Conservation (phyloP, 805 yeast species). For the Danielia reshetovae region DNA sequence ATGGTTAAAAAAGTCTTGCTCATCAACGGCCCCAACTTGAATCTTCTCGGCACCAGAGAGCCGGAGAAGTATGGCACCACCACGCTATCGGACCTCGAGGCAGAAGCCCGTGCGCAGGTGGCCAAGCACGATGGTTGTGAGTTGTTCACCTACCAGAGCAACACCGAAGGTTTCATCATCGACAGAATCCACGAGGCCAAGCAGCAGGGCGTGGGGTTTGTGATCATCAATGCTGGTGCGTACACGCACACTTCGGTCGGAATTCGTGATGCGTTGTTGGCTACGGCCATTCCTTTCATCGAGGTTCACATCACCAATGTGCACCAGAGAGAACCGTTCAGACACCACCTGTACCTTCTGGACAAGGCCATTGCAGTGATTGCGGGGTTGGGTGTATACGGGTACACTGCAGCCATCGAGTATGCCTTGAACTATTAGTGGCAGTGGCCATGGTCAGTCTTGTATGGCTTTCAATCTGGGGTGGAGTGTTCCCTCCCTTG, state of each 20-base stretch:
- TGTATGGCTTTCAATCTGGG: no score
- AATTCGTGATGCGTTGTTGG: conserved; percentile 46
- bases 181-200: conserved; percentile 47
- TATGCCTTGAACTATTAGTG: conserved; percentile 35
- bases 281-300: conserved; percentile 46
- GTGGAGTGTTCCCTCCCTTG: no score
- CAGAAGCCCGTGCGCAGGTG: conserved; percentile 31
- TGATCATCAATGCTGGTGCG: conserved; percentile 50
- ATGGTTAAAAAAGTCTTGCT: conserved; percentile 43
- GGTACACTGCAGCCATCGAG: conserved; percentile 39
- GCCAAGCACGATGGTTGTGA: conserved; percentile 28
- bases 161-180: conserved; percentile 44
- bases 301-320: conserved; percentile 51
- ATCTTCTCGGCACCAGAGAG: conserved; percentile 39
- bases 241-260: conserved; percentile 51
- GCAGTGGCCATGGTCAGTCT: background rate
- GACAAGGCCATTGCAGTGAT: conserved; percentile 47
- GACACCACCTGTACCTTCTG: conserved; percentile 46
- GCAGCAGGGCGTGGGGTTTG: conserved; percentile 39
- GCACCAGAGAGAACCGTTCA: conserved; percentile 48
- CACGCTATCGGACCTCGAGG: conserved; percentile 40
- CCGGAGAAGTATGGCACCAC: conserved; percentile 51
- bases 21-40: conserved; percentile 48
- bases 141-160: conserved; percentile 36
- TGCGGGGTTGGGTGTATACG: conserved; percentile 40